Percentiles rank a stretch among this genome's conserved stretches.
Evolutionary conservation across 2,329 filamentous ascomycete genomes (phyloP).

Genomic region (Colletotrichum sp.): DNA sequence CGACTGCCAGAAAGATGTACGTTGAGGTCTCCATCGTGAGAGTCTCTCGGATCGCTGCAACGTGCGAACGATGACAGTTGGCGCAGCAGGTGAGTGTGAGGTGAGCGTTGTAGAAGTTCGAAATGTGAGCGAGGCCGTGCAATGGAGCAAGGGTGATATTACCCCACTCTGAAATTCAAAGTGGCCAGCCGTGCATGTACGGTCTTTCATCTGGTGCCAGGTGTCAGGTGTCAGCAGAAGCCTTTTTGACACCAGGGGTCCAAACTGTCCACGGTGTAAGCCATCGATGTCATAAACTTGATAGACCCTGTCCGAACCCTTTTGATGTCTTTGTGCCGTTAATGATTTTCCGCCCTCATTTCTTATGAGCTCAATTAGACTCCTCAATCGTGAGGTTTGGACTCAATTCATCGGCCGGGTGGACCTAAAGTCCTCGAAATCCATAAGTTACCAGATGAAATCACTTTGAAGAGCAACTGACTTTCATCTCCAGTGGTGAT

Average conservation of each 20-base stretch:
- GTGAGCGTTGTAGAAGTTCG: neutral
- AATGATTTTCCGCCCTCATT: no score
- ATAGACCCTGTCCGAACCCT: neutral
- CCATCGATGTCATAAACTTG: neutral
- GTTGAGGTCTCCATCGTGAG: neutral
- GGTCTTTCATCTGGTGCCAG: neutral
- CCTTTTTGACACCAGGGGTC: neutral
- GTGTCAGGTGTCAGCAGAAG: neutral
- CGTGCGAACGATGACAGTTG: neutral
- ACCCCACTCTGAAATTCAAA: neutral
- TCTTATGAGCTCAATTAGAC: neutral
- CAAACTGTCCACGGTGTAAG: no score
- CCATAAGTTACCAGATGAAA: accelerated
- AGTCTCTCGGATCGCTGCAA: neutral
- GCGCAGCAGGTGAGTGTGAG: neutral
- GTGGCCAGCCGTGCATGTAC: accelerated
- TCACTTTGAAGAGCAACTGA: neutral
- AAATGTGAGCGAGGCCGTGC: neutral
- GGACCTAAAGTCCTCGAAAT: neutral
- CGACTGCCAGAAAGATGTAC: neutral
- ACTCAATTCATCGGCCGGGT: no score
- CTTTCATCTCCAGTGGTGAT: neutral
- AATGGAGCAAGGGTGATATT: neutral
- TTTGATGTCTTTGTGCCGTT: neutral
- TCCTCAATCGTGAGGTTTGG: neutral